A percentile compares a stretch with the other conserved stretches of the same genome.
Evolutionary conservation across 805 yeast genomes (phyloP).

Genomic region (Babjeviella inositovora): DNA sequence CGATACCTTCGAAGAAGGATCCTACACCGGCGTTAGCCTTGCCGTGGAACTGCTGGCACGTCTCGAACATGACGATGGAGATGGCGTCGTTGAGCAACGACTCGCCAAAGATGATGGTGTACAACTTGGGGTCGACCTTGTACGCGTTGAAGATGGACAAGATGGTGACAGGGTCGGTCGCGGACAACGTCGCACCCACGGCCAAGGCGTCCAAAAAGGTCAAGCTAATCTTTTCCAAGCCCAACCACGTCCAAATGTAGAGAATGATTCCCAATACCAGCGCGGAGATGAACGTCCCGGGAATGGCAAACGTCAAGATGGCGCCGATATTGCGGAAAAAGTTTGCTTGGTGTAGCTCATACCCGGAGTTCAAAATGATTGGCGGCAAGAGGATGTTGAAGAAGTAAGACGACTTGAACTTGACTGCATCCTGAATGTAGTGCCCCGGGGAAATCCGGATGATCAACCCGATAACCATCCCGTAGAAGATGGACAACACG

Average conservation of each 20-base stretch:
- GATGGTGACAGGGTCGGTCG: slow-evolving; percentile 97
- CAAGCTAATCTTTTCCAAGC: slow-evolving; percentile 73
- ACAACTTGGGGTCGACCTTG: slow-evolving; percentile 93
- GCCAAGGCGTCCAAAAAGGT: slow-evolving; percentile 96
- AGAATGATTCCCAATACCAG: slow-evolving; percentile 79
- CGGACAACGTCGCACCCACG: slow-evolving; percentile 94
- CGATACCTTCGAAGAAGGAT: slow-evolving; percentile 85
- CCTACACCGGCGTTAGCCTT: slow-evolving; percentile 51
- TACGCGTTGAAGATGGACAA: slow-evolving; percentile 92
- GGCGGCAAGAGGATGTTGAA: slow-evolving; percentile 93
- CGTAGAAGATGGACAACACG: slow-evolving; percentile 87
- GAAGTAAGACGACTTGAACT: slow-evolving; percentile 87
- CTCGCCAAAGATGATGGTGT: slow-evolving; percentile 96
- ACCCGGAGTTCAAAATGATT: slow-evolving; percentile 89
- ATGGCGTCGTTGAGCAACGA: slow-evolving; percentile 92
- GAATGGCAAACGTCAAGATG: slow-evolving; percentile 86
- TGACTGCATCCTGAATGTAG: slow-evolving; percentile 91
- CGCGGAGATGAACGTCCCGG: slow-evolving; percentile 90
- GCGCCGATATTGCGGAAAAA: slow-evolving; percentile 87
- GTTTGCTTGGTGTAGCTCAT: slow-evolving; percentile 90
- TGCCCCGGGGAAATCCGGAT: slow-evolving; percentile 92
- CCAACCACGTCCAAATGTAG: slow-evolving; percentile 81
- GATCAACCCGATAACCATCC: slow-evolving; percentile 88
- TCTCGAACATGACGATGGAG: slow-evolving; percentile 97
- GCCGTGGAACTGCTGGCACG: slow-evolving; percentile 93